Base-by-base conservation (phyloP, 495 filamentous ascomycete species). In the Polyplosphaeria fusca region DNA sequence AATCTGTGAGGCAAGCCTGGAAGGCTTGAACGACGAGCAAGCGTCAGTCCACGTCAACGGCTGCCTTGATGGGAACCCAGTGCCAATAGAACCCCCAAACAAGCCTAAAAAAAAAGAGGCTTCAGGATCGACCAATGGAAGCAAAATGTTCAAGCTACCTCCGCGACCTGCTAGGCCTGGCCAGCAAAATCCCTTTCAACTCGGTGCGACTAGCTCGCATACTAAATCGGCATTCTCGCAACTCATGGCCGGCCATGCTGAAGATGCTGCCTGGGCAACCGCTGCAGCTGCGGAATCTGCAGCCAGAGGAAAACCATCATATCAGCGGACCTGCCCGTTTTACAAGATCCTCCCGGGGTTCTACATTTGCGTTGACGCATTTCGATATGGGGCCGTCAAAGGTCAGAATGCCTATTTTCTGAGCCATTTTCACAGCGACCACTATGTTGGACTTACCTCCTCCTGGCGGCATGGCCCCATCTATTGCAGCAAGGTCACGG, bases 311-410 rank as follows among this genome's bases (percentile, higher is more conserved):
- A 95, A 91, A 69, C 88, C 88, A 38, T 85, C 92, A 0, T 91
- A 90, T 68, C 78, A 90, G 64, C 79, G 94, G 47, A 95, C 87
- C 0, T 99, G 93, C 68, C 93, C 93, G 0, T 99, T 98, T 67
- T 99, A 97, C 74, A 99, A 99, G 70, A 95, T 97, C 55, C 80
- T 99, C 70, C 88, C 90, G 2, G 88, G 88, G 0, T 86, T 96
- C 56, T 87, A 79, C 47, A 94, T 97, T 57, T 91, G 88, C 50
- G 93, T 98, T 3, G 93, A 99, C 69, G 93, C 94, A 0, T 97
- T 99, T 70, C 83, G 91, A 4, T 99, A 97, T 65, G 94, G 93
- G 3, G 87, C 89, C 3, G 87, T 99, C 0, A 81, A 94, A 68
- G 91, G 88, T 0, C 94, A 89, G 68, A 85, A 88, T 44, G 93